These are phyloP conservation scores for Brassica incana DNA, from an alignment of 345 rosid genomes.

Conservation along the genomic window DNA sequence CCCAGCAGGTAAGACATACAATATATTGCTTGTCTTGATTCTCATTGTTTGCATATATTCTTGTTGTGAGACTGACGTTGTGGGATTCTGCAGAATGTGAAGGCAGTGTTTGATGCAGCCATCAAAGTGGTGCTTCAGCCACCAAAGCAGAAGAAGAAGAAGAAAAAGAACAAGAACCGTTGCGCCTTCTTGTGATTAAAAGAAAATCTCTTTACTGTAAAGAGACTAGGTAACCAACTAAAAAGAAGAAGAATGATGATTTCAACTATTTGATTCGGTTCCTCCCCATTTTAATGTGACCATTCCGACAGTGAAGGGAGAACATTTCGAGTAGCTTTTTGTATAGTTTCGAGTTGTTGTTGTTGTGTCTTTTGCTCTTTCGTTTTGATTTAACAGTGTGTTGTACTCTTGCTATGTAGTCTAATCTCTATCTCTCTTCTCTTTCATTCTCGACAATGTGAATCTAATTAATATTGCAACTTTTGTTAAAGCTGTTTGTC, in stretches of 20 bases:
- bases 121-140: conserved; percentile 89
- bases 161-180: conserved; percentile 67
- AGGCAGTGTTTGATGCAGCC: conserved; percentile 83
- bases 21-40: not conserved
- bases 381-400: conserved; percentile 21
- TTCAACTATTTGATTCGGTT: conserved; percentile 31
- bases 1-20: conserved; percentile 67
- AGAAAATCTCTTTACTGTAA: not conserved
- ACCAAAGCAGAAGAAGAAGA: conserved; percentile 74
- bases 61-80: conserved; percentile 8
- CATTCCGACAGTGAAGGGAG: conserved; percentile 18
- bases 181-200: conserved; percentile 65
- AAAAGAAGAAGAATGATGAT: conserved; percentile 5
- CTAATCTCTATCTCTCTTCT: conserved; percentile 26
- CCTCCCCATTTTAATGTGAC: conserved; percentile 29
- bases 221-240: conserved; percentile 25
- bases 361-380: conserved; percentile 29
- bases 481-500: not conserved
- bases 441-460: conserved; percentile 8
- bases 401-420: conserved; percentile 27
- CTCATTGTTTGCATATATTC: conserved; percentile 6
- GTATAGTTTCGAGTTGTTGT: conserved; percentile 39
- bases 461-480: conserved; percentile 29
- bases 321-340: conserved; percentile 28
- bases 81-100: conserved; percentile 62